Evolutionary conservation across 208 protist genomes (phyloP), one percentile per base, ranked within the genome.

Genomic region (Herpetomonas samuelpessoai): DNA sequence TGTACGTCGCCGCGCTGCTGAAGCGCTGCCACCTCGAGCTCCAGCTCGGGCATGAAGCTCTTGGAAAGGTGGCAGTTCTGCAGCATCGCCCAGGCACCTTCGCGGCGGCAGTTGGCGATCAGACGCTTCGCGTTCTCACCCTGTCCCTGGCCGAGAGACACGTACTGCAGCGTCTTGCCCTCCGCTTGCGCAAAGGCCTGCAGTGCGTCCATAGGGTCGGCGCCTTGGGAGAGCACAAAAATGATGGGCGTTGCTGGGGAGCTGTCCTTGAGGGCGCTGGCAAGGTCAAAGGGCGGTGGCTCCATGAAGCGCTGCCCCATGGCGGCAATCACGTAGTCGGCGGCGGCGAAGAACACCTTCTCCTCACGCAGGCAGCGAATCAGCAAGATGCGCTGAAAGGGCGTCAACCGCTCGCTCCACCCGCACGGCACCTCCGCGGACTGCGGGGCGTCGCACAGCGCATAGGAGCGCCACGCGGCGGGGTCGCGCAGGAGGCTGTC

Each of bases 101-200:
- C 79, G 44, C 79, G 79, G 28, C 81, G 79, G 55, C 96, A 98
- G 21, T 73, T 71, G 14, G 97, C 82, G 56, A 99, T 98, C 27
- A 99, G 77, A 19, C 70, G 51, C 65, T 93, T 96, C n/a, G 98
- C 98, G 49, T 96, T 97, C 48, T 93, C 88, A 44, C 89, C 90
- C 74, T 99, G 97, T 19, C 98, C 98, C 71, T 99, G 97, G 10
- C 98, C 98, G 1, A 99, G 80, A 30, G 98, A 98, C 18, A 98
- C 90, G 52, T 88, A 92, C 59, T 97, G 79, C 22, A 98, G 68
- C 0, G 83, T 64, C 22, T 68, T 54, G 7, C 74, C 71, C 46
- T 94, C 88, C 7, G 81, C 75, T 39, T 71, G 68, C n/a, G 97
- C 97, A 64, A 98, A 98, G 19, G 83, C 79, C 56, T 97, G 72